Evolutionary conservation across 1,284 basidiomycete genomes (phyloP), one percentile per base, ranked within the genome.

Genomic region (Cystobasidiaceae sp.): DNA sequence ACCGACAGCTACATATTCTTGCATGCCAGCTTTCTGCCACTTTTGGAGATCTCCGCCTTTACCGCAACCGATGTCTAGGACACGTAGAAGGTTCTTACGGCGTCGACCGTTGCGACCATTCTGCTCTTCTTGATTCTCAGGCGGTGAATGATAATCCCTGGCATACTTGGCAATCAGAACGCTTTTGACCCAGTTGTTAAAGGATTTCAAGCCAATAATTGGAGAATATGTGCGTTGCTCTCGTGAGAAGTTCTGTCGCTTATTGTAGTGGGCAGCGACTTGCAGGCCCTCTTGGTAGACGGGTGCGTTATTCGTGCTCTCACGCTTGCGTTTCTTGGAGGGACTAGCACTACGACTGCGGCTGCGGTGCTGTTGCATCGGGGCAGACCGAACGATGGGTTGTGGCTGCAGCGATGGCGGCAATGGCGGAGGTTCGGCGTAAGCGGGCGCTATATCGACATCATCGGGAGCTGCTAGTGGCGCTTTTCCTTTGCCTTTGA

Each of bases 141-240:
- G 34, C 9, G 21, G 19, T 3, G 33, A 30, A 34, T 62, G 71
- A 66, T 11, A 67, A 63, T 57, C 68, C 48, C 13, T 61, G 1
- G 86, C 86, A 75, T 90, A 94, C 58, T 86, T 87, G 7, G 87
- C 87, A 72, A 97, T 94, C 68, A 97, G 82, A 9, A 96, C 90
- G 13, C 90, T 91, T 78, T 97, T 97, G 72, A 97, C 86, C 93
- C 96, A 99, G 79, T 99, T 98, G 80, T 99, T 99, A 80, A 97
- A 98, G 76, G 85, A 90, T 77, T 94, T 93, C 62, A 99, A 82
- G 23, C 92, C 93, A 66, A 97, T 91, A 74, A 98, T 99, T 33
- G 93, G 91, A 5, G 93, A 97, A n/a, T 87, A 85, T 69, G 85
- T 83, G 37, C 96, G 87, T 69, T 88, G 85, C 8, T 85, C 81